Evolutionary conservation across 169 alveolate species (phyloP), one percentile per base, ranked within the genome.

Genomic region (Plasmodium knowlesi): DNA sequence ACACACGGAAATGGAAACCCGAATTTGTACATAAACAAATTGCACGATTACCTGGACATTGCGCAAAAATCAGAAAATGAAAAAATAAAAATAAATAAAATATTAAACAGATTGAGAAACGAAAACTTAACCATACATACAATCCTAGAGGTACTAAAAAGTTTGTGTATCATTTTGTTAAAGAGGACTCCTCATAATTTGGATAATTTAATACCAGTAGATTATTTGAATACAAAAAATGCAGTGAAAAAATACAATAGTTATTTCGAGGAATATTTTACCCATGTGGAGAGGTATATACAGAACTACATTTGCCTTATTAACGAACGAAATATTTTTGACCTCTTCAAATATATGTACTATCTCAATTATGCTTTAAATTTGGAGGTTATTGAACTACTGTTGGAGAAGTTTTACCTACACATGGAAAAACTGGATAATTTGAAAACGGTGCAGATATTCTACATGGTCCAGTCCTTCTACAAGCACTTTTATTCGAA

Each of bases 191-290:
- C 83, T 1, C 34, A 84, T 5, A 32, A 80, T 79, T 22, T 80
- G 53, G 81, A 89, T 70, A 43, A 41, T 30, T 70, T 70, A 28
- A 43, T 89, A 50, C 61, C 54, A 25, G 22, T 80, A 14, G 80
- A 86, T 74, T 74, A 86, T 61, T 50, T 74, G 50, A 57, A 86
- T 5, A 86, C 50, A 57, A 80, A 80, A 22, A 89, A 89, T 89
- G 5, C 76, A 32, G 81, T 57, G 34, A 89, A 89, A 67, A 89
- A 25, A 5, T 57, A 79, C 16, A 80, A 89, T 30, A 80, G 50
- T 37, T 57, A 89, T 80, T 89, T 89, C 41, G 91, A 89, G 46
- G 91, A 89, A 28, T 89, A 79, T 32, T 89, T 89, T 89, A 61
- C 82, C 30, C 37, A 80, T 80, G 82, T 89, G 53, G 90, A 81